A percentile compares a stretch with the other conserved stretches of the same genome.
Evolutionary conservation across 257 asterid species (phyloP).

Genomic region (Parsonsia alboflavescens): DNA sequence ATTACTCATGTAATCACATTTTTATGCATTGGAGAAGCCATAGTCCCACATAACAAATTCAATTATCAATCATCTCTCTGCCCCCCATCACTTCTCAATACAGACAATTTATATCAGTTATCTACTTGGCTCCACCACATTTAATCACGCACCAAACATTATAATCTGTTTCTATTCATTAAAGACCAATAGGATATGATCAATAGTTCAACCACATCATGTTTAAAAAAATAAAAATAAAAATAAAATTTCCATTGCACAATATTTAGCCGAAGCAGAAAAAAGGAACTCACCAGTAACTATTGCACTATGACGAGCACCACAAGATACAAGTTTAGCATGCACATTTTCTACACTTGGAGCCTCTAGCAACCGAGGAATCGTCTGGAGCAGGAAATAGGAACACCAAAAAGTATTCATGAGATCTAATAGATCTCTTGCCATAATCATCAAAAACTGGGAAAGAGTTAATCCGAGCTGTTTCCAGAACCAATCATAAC

Average conservation of each 20-base stretch:
- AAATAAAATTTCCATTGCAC: neutral
- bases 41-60: neutral
- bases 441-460: neutral
- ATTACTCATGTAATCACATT: neutral
- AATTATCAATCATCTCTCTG: neutral
- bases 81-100: neutral
- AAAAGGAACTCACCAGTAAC: slow-evolving; percentile 51
- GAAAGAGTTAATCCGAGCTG: neutral
- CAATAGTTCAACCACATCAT: neutral
- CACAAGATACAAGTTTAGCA: slow-evolving; percentile 75
- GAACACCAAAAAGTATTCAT: neutral
- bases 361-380: slow-evolving; percentile 86
- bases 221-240: neutral
- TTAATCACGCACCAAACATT: neutral
- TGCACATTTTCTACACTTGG: slow-evolving; percentile 74
- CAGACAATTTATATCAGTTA: neutral
- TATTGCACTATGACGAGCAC: slow-evolving; percentile 93
- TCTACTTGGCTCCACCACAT: neutral
- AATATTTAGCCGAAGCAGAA: neutral
- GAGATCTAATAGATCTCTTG: neutral
- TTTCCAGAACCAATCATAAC: neutral
- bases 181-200: neutral
- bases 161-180: neutral
- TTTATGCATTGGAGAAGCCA: neutral
- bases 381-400: slow-evolving; percentile 41